phyloP scores from a whole-genome alignment of 768 basidiomycete genomes.

The Coprinopsis marcescibilis region DNA sequence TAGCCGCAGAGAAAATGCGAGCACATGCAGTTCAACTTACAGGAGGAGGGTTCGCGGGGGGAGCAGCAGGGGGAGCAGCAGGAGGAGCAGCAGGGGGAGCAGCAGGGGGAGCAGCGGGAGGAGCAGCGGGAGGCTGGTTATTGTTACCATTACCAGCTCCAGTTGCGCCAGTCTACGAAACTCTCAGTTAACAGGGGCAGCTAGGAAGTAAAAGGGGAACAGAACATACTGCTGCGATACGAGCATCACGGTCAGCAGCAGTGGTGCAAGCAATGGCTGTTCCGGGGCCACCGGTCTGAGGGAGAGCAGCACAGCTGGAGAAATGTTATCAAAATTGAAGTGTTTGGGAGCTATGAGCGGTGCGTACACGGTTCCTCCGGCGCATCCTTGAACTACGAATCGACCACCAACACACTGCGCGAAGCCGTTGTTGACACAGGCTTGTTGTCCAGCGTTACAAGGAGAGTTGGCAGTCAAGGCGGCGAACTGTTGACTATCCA shows the following conservation, averaged over 20 bases:
- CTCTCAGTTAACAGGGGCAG: background rate
- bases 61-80: conserved; percentile 7
- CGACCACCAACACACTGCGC: conserved; percentile 53
- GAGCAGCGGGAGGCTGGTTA: background rate
- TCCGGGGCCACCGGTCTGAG: conserved; percentile 43
- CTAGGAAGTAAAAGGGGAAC: background rate
- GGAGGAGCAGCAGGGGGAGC: conserved; percentile 10
- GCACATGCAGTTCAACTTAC: too few relatives aligned
- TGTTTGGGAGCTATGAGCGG: background rate
- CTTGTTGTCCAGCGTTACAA: conserved; percentile 34
- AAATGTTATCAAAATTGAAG: background rate
- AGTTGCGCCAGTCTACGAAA: conserved; percentile 15
- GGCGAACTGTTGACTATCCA: conserved; percentile 28
- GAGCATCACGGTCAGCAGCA: conserved; percentile 37
- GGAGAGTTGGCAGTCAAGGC: conserved; percentile 27
- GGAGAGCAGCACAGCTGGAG: conserved; percentile 45
- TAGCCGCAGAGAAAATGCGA: too few relatives aligned
- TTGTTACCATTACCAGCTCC: conserved; percentile 7
- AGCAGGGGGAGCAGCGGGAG: conserved; percentile 6
- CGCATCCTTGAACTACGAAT: conserved; percentile 32
- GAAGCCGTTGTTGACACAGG: conserved; percentile 44
- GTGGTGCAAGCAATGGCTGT: conserved; percentile 50
- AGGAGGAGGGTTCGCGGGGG: too few relatives aligned
- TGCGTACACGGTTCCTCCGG: conserved; percentile 31
- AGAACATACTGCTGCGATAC: conserved; percentile 38